These are phyloP conservation scores for Leccinum imitatum DNA, from an alignment of 768 basidiomycete species.

Conservation along the genomic window DNA sequence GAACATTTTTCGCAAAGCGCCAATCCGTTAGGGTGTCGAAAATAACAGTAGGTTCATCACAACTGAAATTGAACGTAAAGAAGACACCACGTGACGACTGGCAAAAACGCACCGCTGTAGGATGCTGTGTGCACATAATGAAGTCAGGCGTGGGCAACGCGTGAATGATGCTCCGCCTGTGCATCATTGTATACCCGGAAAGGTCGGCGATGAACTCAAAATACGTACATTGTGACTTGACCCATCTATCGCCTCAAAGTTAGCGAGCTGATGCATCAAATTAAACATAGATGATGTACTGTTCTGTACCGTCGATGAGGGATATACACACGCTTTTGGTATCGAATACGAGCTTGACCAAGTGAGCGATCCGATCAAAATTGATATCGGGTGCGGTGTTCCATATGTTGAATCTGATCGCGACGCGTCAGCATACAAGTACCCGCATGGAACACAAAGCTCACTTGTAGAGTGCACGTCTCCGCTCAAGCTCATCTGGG, in stretches of 20 bases:
- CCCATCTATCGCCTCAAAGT: constrained; percentile 55
- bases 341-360: constrained; percentile 90
- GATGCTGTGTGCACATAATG: constrained; percentile 84
- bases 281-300: constrained; percentile 47
- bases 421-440: constrained; percentile 2
- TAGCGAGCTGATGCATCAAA: constrained; percentile 8
- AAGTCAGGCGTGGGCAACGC: constrained; percentile 54
- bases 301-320: constrained; percentile 79
- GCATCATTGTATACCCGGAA: constrained; percentile 2
- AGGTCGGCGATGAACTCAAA: not conserved
- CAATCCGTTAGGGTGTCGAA: constrained; percentile 80
- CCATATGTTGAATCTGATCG: constrained; percentile 80
- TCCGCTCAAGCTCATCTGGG: constrained; percentile 78
- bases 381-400: constrained; percentile 83
- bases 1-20: constrained; percentile 83
- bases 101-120: constrained; percentile 57
- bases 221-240: constrained; percentile 80
- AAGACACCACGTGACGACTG: not conserved
- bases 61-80: constrained; percentile 39
- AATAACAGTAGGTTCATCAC: constrained; percentile 85
- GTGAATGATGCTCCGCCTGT: constrained; percentile 47
- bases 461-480: constrained; percentile 83
- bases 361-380: constrained; percentile 91
- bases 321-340: constrained; percentile 84
- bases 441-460: constrained; percentile 15